phyloP scores from a whole-genome alignment of 2,329 filamentous ascomycete genomes.

The Aspergillus tanneri region DNA sequence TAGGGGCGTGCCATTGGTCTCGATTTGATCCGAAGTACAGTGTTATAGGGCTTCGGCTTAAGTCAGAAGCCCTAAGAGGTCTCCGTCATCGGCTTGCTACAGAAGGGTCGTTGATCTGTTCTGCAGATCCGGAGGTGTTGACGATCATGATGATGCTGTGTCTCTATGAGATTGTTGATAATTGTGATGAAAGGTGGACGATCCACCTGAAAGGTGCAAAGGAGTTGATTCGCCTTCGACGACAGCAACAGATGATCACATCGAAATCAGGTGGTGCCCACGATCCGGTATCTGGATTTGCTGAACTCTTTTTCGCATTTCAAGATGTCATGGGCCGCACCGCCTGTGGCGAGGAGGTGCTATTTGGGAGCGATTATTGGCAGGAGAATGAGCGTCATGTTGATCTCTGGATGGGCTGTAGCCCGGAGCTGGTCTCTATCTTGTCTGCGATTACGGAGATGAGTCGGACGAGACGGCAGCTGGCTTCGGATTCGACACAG shows the following conservation, averaged over 20 bases:
- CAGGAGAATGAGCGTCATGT: constrained; percentile 38
- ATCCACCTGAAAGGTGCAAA: constrained; percentile 51
- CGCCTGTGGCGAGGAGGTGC: constrained; percentile 49
- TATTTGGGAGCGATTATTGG: constrained; percentile 53
- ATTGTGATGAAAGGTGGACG: constrained; percentile 49
- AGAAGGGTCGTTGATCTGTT: constrained; percentile 29
- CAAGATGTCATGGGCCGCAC: constrained; percentile 54
- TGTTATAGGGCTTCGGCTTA: constrained; percentile 37
- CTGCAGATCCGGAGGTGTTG: constrained; percentile 36
- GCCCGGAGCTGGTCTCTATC: constrained; percentile 48
- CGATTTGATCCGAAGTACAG: constrained; percentile 31
- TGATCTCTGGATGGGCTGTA: constrained; percentile 52
- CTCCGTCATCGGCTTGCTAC: constrained; percentile 36
- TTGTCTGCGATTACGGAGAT: constrained; percentile 51
- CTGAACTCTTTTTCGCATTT: constrained; percentile 53
- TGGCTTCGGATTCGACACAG: constrained; percentile 24
- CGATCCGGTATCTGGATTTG: constrained; percentile 36
- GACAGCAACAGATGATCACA: constrained; percentile 22
- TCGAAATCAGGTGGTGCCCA: constrained; percentile 11
- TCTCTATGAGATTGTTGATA: constrained; percentile 47
- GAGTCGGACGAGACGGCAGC: constrained; percentile 37
- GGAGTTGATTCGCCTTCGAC: constrained; percentile 46
- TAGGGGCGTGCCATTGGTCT: constrained; percentile 42
- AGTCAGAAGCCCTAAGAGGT: constrained; percentile 38
- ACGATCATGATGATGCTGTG: constrained; percentile 50